Evolutionary conservation across 2,329 filamentous ascomycete species (phyloP).

Genomic region (Drechslerella stenobrocha): DNA sequence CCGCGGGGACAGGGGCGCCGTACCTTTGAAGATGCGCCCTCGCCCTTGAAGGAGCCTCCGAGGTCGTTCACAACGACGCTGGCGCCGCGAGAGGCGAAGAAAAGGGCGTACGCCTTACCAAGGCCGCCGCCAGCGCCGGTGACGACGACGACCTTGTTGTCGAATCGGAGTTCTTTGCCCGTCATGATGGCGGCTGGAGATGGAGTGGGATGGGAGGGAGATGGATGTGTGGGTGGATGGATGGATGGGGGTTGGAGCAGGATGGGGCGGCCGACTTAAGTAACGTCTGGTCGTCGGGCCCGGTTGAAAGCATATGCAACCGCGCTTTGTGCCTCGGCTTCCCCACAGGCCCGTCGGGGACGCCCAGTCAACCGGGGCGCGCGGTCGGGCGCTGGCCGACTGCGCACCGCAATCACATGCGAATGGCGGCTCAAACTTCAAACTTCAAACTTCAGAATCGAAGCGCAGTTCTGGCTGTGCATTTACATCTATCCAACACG

Average conservation of each 20-base stretch:
- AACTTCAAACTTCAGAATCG: too few species aligned
- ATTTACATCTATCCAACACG: not conserved
- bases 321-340: conserved; percentile 45
- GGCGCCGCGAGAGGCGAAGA: conserved; percentile 88
- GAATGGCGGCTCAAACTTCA: too few species aligned
- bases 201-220: conserved; percentile 10
- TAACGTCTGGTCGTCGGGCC: too few species aligned
- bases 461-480: too few species aligned
- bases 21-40: conserved; percentile 85
- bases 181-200: conserved; percentile 11
- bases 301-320: conserved; percentile 6
- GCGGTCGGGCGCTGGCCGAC: conserved; percentile 1
- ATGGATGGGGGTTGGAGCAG: not conserved
- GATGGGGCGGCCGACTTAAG: not conserved
- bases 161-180: conserved; percentile 69
- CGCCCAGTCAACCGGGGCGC: too few species aligned
- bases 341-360: too few species aligned
- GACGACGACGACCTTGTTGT: conserved; percentile 85
- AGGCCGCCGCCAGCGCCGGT: conserved; percentile 83
- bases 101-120: conserved; percentile 79
- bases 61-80: conserved; percentile 97
- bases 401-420: conserved; percentile 15
- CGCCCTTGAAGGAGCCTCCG: conserved; percentile 88
- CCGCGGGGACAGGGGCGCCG: conserved; percentile 3
- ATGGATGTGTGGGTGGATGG: not conserved